These are phyloP conservation scores for Aureobasidium sp. DNA, from an alignment of 2,329 filamentous ascomycete species.

Conservation along the genomic window DNA sequence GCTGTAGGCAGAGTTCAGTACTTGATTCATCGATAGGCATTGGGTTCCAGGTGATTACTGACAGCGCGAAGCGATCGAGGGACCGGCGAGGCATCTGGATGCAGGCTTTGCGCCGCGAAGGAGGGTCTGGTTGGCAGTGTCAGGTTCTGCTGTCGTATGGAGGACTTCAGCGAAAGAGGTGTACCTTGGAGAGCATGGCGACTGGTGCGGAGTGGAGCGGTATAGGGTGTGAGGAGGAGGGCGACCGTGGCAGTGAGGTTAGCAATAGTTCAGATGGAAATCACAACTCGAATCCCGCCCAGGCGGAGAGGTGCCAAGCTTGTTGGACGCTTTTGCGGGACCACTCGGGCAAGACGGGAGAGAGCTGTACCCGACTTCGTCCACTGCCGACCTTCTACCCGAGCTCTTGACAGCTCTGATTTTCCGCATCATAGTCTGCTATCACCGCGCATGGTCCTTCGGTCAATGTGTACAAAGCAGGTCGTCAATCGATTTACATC, in stretches of 20 bases:
- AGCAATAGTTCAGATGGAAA: conserved; percentile 19
- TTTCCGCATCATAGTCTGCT: not conserved
- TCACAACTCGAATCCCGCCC: conserved; percentile 11
- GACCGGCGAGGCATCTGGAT: conserved; percentile 41
- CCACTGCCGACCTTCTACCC: not conserved
- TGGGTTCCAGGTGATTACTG: conserved; percentile 27
- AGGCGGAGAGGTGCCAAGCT: not conserved
- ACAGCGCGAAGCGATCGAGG: conserved; percentile 50
- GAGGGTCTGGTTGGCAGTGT: conserved; percentile 40
- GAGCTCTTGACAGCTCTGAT: not conserved
- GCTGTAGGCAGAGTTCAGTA: conserved; percentile 30
- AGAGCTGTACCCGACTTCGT: not conserved
- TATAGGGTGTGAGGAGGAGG: conserved; percentile 12
- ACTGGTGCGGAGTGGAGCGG: conserved; percentile 16
- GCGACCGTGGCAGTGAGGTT: conserved; percentile 14
- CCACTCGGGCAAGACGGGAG: not conserved
- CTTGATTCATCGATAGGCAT: conserved; percentile 16
- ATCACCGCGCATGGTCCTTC: not conserved
- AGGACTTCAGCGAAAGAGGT: conserved; percentile 21
- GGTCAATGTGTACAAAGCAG: not conserved
- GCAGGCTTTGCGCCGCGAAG: conserved; percentile 48
- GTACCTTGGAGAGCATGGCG: conserved; percentile 39
- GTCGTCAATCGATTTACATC: not conserved
- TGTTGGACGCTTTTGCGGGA: not conserved
- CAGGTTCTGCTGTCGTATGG: conserved; percentile 22